These are phyloP conservation scores for Microbotryum intermedium DNA, from an alignment of 1,284 basidiomycete genomes.

Conservation along the genomic window DNA sequence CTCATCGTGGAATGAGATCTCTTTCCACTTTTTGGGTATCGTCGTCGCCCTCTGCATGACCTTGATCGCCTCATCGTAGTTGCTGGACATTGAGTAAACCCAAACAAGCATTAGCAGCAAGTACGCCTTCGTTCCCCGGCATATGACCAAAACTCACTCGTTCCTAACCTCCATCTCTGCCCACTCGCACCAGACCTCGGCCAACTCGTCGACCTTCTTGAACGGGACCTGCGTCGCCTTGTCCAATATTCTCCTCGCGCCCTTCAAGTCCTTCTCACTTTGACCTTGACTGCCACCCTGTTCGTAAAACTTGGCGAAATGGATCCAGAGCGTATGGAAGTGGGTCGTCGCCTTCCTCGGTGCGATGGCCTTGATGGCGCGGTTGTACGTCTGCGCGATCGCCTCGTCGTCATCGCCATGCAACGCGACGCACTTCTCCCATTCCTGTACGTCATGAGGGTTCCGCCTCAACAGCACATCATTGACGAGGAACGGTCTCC, in stretches of 20 bases:
- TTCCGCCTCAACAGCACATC: constrained; percentile 90
- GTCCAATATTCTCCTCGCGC: constrained; percentile 84
- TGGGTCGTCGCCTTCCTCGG: constrained; percentile 88
- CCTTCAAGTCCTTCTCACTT: constrained; percentile 71
- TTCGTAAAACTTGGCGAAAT: constrained; percentile 97
- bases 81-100: constrained; percentile 46
- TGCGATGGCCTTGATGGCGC: constrained; percentile 78
- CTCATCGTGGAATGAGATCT: constrained; percentile 87
- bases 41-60: constrained; percentile 94
- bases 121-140: not conserved
- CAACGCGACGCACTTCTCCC: constrained; percentile 95
- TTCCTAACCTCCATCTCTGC: constrained; percentile 95
- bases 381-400: constrained; percentile 86
- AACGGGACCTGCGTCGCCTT: constrained; percentile 86
- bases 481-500: constrained; percentile 91
- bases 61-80: constrained; percentile 88
- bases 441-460: constrained; percentile 96
- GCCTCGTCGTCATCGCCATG: constrained; percentile 85
- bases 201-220: constrained; percentile 92
- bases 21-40: constrained; percentile 75
- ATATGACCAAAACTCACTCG: constrained; percentile 53
- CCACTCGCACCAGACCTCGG: constrained; percentile 99
- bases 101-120: not conserved
- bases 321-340: constrained; percentile 80
- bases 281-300: constrained; percentile 58